Evolutionary conservation across 73 alveolate genomes (phyloP), one percentile per base, ranked within the genome.

Genomic region (Uronychia binucleata): DNA sequence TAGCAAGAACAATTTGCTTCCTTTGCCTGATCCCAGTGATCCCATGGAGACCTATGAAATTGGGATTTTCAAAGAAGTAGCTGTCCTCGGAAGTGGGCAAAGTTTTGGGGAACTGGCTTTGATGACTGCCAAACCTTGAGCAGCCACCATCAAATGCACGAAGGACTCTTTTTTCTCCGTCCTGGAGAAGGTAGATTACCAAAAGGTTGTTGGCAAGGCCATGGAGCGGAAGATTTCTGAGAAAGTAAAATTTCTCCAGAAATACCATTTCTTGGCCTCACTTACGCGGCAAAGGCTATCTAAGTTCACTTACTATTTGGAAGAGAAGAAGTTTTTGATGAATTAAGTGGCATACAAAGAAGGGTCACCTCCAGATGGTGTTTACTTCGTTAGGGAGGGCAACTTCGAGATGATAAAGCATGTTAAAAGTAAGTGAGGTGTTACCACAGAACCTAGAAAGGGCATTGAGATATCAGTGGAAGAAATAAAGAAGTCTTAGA

Each of bases 351-450:
- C 86, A 29, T 90, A 86, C 34, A 46, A 79, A 30, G 90, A 67
- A n/a, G 95, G 93, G 8, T 82, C 86, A 28, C 80, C 77, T 26
- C 78, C 90, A 33, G 91, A 67, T 46, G 35, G 32, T 26, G 89
- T 90, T n/a, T 90, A 86, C 60, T 83, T 90, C 19, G 84, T 90
- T 0, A 90, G 84, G 79, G 79, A 88, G 27, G 95, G 95, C 28
- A 91, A 86, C 75, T 90, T 82, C 58, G 83, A 90, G 67, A 57
- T 90, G 5, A 11, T 19, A 46, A 46, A 46, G 19, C 5, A 5
- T 46, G 19, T 46, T 11, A 46, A 46, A 46, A 46, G 67, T 46
- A 46, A 46, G 5, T 46, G n/a, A 46, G 19, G 19, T 19, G 19
- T 46, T 46, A 46, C 5, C n/a, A 11, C 19, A 46, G 19, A 46